A percentile compares a stretch with the other conserved stretches of the same genome.
Evolutionary conservation across 352 stramenopile species (phyloP).

Genomic region (Phytopythium ostracodes): DNA sequence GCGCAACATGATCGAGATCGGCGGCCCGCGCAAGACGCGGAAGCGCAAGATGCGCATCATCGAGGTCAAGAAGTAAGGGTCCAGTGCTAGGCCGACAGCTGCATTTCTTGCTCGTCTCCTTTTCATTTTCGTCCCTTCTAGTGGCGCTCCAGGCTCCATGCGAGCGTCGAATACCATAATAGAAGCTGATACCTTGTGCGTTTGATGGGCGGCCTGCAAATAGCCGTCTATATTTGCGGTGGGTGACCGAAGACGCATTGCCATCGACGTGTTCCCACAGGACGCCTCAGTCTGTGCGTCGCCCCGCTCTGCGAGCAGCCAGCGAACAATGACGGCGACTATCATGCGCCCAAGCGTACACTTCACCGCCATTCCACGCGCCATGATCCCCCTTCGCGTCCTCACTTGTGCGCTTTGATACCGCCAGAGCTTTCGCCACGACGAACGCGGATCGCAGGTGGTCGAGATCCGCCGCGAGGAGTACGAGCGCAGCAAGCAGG

Average conservation of each 20-base stretch:
- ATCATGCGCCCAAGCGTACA: constrained; percentile 62
- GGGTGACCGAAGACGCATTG: neutral
- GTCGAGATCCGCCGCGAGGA: constrained; percentile 72
- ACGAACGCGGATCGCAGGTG: constrained; percentile 48
- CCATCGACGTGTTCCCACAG: neutral
- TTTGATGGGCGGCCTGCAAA: neutral
- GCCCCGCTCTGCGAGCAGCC: neutral
- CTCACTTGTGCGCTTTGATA: neutral
- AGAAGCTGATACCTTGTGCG: constrained; percentile 3
- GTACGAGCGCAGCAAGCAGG: constrained; percentile 67
- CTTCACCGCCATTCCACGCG: neutral
- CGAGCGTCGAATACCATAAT: neutral
- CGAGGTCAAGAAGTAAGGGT: constrained; percentile 71
- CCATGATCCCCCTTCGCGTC: neutral
- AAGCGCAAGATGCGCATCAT: constrained; percentile 82
- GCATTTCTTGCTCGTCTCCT: constrained; percentile 9
- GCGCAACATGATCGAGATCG: constrained; percentile 82
- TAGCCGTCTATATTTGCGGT: neutral
- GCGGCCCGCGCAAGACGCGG: constrained; percentile 47
- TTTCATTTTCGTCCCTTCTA: constrained; percentile 11
- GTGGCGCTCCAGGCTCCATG: neutral
- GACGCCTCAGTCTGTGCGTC: neutral
- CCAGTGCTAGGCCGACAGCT: neutral
- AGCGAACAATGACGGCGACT: constrained; percentile 26
- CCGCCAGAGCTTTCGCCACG: constrained; percentile 63